These are phyloP conservation scores for Fusarium udum DNA, from an alignment of 2,329 filamentous ascomycete genomes.

Conservation along the genomic window DNA sequence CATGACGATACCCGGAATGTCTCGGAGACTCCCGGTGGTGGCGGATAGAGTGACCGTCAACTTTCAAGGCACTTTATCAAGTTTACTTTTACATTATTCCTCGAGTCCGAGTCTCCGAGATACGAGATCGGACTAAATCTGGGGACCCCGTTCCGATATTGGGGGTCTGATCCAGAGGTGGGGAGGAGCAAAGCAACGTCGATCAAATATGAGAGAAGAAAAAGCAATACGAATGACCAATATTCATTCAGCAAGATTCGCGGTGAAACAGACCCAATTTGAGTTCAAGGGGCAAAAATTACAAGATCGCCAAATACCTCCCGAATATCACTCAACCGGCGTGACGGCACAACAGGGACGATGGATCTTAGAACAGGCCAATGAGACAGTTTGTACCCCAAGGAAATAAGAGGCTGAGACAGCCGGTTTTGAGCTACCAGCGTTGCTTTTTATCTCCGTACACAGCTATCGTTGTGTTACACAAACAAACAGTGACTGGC, in stretches of 20 bases:
- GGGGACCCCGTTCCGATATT: neutral
- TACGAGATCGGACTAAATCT: neutral
- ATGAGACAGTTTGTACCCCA: neutral
- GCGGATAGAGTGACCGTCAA: neutral
- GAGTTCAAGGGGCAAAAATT: too few species aligned
- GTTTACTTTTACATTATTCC: neutral
- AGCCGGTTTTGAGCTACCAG: too few species aligned
- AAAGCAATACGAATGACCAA: neutral
- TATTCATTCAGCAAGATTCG: too few species aligned
- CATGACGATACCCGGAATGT: neutral
- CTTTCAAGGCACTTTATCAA: neutral
- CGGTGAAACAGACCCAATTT: neutral
- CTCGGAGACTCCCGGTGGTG: neutral
- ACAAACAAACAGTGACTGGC: neutral
- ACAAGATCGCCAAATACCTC: neutral
- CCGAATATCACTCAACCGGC: neutral
- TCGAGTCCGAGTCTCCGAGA: neutral
- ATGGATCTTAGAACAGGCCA: neutral
- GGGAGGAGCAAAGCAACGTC: neutral
- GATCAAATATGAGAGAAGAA: neutral
- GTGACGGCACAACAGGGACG: neutral
- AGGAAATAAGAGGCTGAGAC: neutral
- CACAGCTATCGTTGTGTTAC: neutral
- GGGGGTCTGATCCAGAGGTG: neutral
- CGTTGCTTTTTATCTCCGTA: neutral